A percentile compares a stretch with the other conserved stretches of the same genome.
Conservation (phyloP, 2,329 filamentous ascomycete species). For the Pseudogymnoascus sp. region DNA sequence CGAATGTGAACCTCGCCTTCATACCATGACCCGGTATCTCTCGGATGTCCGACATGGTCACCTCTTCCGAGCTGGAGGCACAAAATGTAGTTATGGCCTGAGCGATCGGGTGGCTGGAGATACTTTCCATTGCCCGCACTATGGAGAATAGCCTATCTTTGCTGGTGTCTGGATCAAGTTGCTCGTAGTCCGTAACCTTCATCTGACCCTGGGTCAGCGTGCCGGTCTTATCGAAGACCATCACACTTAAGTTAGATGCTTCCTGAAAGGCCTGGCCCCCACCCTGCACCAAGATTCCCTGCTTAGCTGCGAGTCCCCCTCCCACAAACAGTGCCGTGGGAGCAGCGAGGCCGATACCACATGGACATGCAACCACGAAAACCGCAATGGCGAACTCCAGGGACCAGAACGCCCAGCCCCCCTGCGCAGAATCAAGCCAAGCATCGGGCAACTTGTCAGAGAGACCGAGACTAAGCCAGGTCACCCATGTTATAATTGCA, state of each 20-base stretch:
- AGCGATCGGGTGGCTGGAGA: conserved; percentile 63
- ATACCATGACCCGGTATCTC: conserved; percentile 64
- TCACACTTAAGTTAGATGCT: conserved; percentile 39
- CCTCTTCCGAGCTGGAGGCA: conserved; percentile 41
- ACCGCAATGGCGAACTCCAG: conserved; percentile 60
- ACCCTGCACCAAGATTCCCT: conserved; percentile 45
- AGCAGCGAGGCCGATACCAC: conserved; percentile 45
- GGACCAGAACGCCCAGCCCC: conserved; percentile 39
- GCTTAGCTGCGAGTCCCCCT: conserved; percentile 41
- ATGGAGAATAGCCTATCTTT: conserved; percentile 5
- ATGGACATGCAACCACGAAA: conserved; percentile 48
- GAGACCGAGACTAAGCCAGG: too few relatives aligned
- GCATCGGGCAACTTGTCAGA: too few relatives aligned
- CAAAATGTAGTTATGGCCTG: conserved; percentile 45
- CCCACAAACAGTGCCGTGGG: conserved; percentile 45
- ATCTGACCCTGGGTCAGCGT: background rate
- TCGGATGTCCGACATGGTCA: conserved; percentile 37
- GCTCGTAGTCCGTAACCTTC: background rate
- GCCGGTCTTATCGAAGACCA: conserved; percentile 37
- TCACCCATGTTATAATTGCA: too few relatives aligned
- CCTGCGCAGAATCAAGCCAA: too few relatives aligned
- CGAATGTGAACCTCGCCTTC: conserved; percentile 39
- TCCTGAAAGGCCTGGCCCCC: conserved; percentile 48
- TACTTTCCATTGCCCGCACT: conserved; percentile 56
- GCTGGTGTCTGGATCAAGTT: background rate